phyloP scores from a whole-genome alignment of 352 stramenopile genomes.

The Phytophthora lateralis region DNA sequence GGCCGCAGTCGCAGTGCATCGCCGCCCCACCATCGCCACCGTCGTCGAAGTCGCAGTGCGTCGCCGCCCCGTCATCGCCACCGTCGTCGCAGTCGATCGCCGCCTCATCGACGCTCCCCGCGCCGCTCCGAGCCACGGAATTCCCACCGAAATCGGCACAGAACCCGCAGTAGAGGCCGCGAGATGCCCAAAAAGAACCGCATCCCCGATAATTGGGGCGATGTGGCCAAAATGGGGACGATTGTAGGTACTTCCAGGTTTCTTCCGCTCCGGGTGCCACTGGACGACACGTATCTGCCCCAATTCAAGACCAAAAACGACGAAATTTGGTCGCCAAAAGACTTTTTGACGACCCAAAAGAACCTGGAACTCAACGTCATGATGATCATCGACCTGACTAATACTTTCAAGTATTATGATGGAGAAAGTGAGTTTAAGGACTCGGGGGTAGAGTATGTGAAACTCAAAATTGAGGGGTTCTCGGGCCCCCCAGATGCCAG shows the following conservation, averaged over 20 bases:
- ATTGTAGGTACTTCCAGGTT: slow-evolving; percentile 61
- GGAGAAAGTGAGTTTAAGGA: slow-evolving; percentile 53
- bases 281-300: slow-evolving; percentile 69
- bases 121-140: slow-evolving; percentile 12
- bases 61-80: slow-evolving; percentile 22
- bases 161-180: not conserved
- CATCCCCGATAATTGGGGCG: slow-evolving; percentile 82
- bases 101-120: slow-evolving; percentile 1
- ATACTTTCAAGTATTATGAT: slow-evolving; percentile 88
- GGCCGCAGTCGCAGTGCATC: slow-evolving; percentile 21
- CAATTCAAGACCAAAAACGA: slow-evolving; percentile 38
- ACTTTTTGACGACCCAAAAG: slow-evolving; percentile 56
- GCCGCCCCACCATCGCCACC: slow-evolving; percentile 16
- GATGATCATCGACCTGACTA: slow-evolving; percentile 83
- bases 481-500: slow-evolving; percentile 45
- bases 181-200: slow-evolving; percentile 42
- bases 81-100: slow-evolving; percentile 7
- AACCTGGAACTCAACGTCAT: slow-evolving; percentile 49
- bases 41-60: slow-evolving; percentile 9
- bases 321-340: slow-evolving; percentile 63
- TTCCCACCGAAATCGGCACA: slow-evolving; percentile 9
- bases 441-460: slow-evolving; percentile 66
- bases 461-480: slow-evolving; percentile 82
- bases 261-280: slow-evolving; percentile 69
- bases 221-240: slow-evolving; percentile 78